phyloP scores from a whole-genome alignment of 176 grass and related monocot species.

The Zea luxurians region DNA sequence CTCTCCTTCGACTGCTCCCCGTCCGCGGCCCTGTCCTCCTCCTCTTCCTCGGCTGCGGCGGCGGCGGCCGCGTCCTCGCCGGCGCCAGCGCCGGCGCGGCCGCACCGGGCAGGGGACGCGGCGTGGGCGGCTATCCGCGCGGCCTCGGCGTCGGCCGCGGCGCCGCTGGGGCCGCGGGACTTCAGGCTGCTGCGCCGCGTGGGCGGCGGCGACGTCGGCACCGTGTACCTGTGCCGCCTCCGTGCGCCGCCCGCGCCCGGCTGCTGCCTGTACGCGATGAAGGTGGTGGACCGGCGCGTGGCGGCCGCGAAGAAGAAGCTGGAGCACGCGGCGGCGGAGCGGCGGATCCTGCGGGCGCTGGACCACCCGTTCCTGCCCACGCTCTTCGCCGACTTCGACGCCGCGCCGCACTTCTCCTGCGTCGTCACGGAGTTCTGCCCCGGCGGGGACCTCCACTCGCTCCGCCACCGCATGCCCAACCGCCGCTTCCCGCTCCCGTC shows the following conservation, averaged over 20 bases:
- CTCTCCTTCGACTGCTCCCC: slow-evolving; percentile 60
- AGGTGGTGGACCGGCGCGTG: slow-evolving; percentile 72
- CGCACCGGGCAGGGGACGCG: slow-evolving; percentile 57
- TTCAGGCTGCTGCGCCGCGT: slow-evolving; percentile 74
- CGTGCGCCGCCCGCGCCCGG: background rate
- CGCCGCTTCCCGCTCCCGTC: slow-evolving; percentile 62
- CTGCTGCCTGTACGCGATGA: slow-evolving; percentile 74
- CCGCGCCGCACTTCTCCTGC: slow-evolving; percentile 65
- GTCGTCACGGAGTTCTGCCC: slow-evolving; percentile 89
- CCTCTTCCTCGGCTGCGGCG: background rate
- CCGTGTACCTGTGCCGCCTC: slow-evolving; percentile 79
- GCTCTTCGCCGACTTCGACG: slow-evolving; percentile 84
- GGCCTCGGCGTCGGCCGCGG: slow-evolving; percentile 21
- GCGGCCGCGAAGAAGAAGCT: slow-evolving; percentile 68
- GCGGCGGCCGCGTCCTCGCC: background rate
- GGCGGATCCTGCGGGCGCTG: slow-evolving; percentile 58
- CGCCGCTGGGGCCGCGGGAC: slow-evolving; percentile 45
- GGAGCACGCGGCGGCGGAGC: slow-evolving; percentile 66
- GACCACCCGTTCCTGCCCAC: slow-evolving; percentile 92
- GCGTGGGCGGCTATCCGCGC: slow-evolving; percentile 54
- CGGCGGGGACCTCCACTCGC: slow-evolving; percentile 83
- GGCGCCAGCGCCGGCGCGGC: slow-evolving; percentile 11
- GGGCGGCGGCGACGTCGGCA: slow-evolving; percentile 83
- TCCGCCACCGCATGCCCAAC: slow-evolving; percentile 70
- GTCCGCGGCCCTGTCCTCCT: background rate